A percentile compares a stretch with the other conserved stretches of the same genome.
These are phyloP conservation scores for Puccinia triticina DNA, from an alignment of 1,284 basidiomycete species.

Conservation along the genomic window DNA sequence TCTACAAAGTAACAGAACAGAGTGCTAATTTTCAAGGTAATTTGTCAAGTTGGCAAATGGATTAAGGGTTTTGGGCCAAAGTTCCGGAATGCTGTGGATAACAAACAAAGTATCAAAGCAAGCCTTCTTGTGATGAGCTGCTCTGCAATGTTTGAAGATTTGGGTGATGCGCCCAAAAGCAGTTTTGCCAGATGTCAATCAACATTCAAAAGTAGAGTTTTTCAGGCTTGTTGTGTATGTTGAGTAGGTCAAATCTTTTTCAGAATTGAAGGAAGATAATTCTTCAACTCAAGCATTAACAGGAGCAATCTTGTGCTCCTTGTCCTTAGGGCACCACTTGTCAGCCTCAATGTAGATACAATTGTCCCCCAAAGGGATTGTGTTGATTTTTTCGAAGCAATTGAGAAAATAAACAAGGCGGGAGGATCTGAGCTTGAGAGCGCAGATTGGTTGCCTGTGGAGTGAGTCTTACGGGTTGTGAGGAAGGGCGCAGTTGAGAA, in stretches of 20 bases:
- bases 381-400: background rate
- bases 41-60: background rate
- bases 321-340: background rate
- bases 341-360: slow-evolving; percentile 1
- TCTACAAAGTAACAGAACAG: background rate
- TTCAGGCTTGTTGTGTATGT: background rate
- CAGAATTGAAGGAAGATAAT: background rate
- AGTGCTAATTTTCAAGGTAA: background rate
- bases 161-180: background rate
- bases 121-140: background rate
- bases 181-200: background rate
- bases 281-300: slow-evolving; percentile 7
- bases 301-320: background rate
- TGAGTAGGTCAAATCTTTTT: background rate
- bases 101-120: background rate
- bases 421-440: slow-evolving; percentile 5
- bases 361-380: background rate
- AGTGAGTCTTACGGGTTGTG: background rate
- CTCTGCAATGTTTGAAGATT: slow-evolving; percentile 8
- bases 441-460: background rate
- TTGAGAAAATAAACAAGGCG: background rate
- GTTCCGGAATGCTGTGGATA: background rate
- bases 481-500: background rate
- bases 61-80: background rate
- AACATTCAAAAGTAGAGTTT: background rate